Evolutionary conservation across 2,329 filamentous ascomycete species (phyloP).

Genomic region (Ophiostoma novo-ulmi): DNA sequence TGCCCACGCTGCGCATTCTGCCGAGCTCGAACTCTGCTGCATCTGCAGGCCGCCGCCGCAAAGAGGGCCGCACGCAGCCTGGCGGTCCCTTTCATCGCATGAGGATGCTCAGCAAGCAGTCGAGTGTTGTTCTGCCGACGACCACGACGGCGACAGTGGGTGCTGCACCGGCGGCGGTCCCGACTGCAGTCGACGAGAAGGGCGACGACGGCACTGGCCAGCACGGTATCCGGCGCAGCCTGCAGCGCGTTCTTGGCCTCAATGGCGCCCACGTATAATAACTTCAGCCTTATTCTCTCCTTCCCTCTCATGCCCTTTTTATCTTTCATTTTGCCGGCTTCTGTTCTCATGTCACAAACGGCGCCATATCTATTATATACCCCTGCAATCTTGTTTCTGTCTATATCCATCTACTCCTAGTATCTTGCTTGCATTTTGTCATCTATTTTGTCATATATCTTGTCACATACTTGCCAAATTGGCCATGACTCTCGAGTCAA

Average conservation of each 20-base stretch:
- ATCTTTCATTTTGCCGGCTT: slow-evolving; percentile 4
- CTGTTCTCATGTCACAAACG: not conserved
- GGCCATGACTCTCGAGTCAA: not conserved
- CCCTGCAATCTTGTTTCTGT: slow-evolving; percentile 9
- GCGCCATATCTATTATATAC: slow-evolving; percentile 11
- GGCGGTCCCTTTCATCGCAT: slow-evolving; percentile 13
- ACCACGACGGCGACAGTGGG: slow-evolving; percentile 5
- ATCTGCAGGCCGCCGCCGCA: not conserved
- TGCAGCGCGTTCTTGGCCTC: slow-evolving; percentile 36
- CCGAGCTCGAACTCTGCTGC: not conserved
- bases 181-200: slow-evolving; percentile 17
- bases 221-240: slow-evolving; percentile 34
- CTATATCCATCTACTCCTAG: not conserved
- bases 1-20: slow-evolving; percentile 4
- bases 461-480: not conserved
- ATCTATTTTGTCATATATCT: not conserved
- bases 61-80: not conserved
- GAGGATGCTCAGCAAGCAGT: slow-evolving; percentile 14
- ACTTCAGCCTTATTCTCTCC: not conserved
- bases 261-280: slow-evolving; percentile 13
- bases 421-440: not conserved
- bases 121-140: not conserved
- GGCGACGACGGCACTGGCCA: slow-evolving; percentile 20
- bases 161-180: not conserved
- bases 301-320: not conserved